Conservation (phyloP, 768 basidiomycete genomes). For the Hericium coralloides region DNA sequence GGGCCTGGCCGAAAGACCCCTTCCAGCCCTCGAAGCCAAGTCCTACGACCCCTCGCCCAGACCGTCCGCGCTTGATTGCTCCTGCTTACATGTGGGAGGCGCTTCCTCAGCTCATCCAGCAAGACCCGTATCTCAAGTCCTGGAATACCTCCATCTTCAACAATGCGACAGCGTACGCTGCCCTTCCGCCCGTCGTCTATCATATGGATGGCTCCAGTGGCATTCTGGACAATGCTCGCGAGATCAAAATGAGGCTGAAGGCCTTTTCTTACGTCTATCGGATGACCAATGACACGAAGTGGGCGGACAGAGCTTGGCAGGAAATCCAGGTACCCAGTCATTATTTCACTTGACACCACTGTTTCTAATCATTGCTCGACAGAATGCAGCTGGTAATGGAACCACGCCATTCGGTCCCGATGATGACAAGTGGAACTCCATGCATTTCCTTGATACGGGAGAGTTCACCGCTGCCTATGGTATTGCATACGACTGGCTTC, state of each 20-base stretch:
- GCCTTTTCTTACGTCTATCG: constrained; percentile 86
- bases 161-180: constrained; percentile 75
- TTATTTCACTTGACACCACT: neutral
- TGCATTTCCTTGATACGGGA: constrained; percentile 89
- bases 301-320: constrained; percentile 76
- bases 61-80: constrained; percentile 88
- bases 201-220: constrained; percentile 77
- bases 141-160: constrained; percentile 91
- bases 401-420: constrained; percentile 55
- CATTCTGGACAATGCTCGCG: constrained; percentile 84
- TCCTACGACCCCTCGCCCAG: constrained; percentile 53
- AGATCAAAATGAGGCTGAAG: constrained; percentile 87
- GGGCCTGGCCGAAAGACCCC: constrained; percentile 76
- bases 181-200: constrained; percentile 58
- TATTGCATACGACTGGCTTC: constrained; percentile 94
- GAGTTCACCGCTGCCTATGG: constrained; percentile 85
- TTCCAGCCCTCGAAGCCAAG: constrained; percentile 57
- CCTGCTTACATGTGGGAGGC: constrained; percentile 88
- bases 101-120: constrained; percentile 65
- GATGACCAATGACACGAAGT: constrained; percentile 87
- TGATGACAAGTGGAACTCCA: constrained; percentile 70
- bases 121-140: constrained; percentile 73
- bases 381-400: constrained; percentile 74
- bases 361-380: neutral
- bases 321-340: constrained; percentile 63